These are phyloP conservation scores for Candida jianshihensis DNA, from an alignment of 805 yeast genomes.

Conservation along the genomic window DNA sequence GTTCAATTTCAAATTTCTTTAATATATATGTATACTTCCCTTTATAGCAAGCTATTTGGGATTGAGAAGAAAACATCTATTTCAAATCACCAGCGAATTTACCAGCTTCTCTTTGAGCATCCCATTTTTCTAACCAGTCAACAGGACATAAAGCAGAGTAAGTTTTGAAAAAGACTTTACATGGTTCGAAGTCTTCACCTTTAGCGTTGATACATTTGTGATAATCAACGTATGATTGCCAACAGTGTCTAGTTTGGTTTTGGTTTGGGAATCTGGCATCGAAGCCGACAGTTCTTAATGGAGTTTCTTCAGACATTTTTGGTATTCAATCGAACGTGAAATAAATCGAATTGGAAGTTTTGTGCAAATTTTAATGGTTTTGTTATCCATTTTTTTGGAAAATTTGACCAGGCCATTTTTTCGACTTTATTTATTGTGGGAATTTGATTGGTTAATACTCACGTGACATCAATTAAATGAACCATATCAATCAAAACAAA, in stretches of 20 bases:
- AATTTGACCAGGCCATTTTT: neutral
- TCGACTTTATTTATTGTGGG: neutral
- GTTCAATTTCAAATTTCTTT: no score
- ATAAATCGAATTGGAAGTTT: neutral
- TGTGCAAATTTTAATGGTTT: constrained; percentile 1
- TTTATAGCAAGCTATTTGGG: no score
- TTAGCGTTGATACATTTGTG: constrained; percentile 94
- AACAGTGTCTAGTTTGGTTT: constrained; percentile 98
- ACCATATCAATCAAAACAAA: no score
- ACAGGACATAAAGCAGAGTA: constrained; percentile 81
- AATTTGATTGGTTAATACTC: neutral
- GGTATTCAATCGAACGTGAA: neutral
- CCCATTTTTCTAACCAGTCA: constrained; percentile 84
- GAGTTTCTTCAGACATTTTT: constrained; percentile 28
- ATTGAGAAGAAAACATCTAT: no score
- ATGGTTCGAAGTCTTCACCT: constrained; percentile 98
- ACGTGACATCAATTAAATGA: neutral
- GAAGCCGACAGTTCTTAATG: constrained; percentile 62
- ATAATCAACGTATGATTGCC: constrained; percentile 96
- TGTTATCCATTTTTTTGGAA: neutral
- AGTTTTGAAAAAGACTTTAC: constrained; percentile 89
- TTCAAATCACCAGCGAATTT: constrained; percentile 46
- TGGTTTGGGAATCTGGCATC: constrained; percentile 95
- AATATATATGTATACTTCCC: no score
- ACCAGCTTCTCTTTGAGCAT: constrained; percentile 69